Evolutionary conservation across 2,329 filamentous ascomycete species (phyloP).

Genomic region (Hymenoscyphus infarciens): DNA sequence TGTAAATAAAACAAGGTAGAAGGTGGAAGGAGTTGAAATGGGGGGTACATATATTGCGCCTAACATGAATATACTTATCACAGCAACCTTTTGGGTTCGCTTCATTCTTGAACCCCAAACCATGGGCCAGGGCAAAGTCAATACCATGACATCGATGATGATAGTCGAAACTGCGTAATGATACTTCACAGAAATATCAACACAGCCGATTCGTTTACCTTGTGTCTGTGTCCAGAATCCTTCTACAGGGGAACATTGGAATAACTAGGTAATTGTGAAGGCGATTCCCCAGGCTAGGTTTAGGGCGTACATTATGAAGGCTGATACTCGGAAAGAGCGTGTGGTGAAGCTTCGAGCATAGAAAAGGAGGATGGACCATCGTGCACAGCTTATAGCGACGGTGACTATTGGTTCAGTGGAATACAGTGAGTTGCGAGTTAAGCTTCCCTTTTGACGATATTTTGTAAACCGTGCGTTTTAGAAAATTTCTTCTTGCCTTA

Average conservation of each 20-base stretch:
- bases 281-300: neutral
- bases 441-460: no score
- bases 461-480: no score
- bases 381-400: neutral
- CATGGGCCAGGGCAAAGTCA: conserved; percentile 1
- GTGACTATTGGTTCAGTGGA: neutral
- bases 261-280: neutral
- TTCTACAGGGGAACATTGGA: neutral
- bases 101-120: neutral
- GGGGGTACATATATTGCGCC: neutral
- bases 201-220: neutral
- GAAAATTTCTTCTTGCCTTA: no score
- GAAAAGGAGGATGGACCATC: neutral
- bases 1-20: neutral
- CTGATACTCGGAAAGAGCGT: neutral
- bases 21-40: neutral
- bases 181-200: conserved; percentile 1
- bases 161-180: neutral
- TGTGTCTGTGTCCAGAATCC: neutral
- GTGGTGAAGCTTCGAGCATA: neutral
- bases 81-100: neutral
- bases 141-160: neutral
- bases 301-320: neutral
- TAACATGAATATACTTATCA: conserved; percentile 4
- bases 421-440: no score